Evolutionary conservation across 108 stramenopile genomes (phyloP).

Genomic region (Skeletonema marinoi): DNA sequence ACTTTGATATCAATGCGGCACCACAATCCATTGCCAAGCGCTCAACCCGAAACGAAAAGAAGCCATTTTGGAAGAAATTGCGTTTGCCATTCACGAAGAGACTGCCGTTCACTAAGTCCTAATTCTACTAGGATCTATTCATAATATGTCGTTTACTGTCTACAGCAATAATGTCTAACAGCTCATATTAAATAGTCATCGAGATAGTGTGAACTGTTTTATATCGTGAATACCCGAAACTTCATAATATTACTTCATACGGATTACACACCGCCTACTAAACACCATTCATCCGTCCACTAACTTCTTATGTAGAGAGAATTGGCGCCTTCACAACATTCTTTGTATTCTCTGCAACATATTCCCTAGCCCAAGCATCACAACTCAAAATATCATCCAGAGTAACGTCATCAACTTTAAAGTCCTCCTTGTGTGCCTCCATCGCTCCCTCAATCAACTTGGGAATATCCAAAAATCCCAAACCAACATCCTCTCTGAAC

Average conservation of each 20-base stretch:
- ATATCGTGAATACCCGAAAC: no score
- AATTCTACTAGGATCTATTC: no score
- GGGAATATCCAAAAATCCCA: slow-evolving; percentile 93
- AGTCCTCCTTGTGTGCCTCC: slow-evolving; percentile 94
- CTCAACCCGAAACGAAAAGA: no score
- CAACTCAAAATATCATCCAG: slow-evolving; percentile 94
- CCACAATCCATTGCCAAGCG: no score
- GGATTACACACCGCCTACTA: neutral
- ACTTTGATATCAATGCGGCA: no score
- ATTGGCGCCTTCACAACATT: slow-evolving; percentile 37
- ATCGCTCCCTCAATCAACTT: slow-evolving; percentile 91
- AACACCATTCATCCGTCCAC: neutral
- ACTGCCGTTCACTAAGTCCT: no score
- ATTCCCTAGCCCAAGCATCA: slow-evolving; percentile 89
- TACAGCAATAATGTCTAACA: no score
- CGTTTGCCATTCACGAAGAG: no score
- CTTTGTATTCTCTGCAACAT: slow-evolving; percentile 67
- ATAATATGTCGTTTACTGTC: no score
- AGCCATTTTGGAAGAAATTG: no score
- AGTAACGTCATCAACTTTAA: slow-evolving; percentile 73
- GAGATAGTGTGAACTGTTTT: no score
- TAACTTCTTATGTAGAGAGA: neutral
- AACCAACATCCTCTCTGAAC: slow-evolving; percentile 89
- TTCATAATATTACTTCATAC: neutral
- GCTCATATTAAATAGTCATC: no score